A percentile compares a stretch with the other conserved stretches of the same genome.
phyloP scores from a whole-genome alignment of 352 stramenopile species.

The Phytopythium vexans region DNA sequence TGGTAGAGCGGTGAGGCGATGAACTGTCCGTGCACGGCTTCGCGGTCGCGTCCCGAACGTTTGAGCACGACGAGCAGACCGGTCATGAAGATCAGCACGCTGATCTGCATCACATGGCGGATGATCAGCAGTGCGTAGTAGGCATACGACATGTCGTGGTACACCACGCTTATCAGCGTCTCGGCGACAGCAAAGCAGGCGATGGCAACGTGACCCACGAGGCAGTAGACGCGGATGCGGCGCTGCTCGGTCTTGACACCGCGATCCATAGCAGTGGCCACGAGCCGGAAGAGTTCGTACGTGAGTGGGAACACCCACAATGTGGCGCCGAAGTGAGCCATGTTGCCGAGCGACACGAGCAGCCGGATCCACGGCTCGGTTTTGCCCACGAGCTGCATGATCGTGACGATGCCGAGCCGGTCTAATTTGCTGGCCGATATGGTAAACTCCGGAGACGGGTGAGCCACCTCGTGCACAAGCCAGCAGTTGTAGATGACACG shows the following conservation, averaged over 20 bases:
- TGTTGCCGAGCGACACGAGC: slow-evolving; percentile 33
- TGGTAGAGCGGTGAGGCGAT: slow-evolving; percentile 52
- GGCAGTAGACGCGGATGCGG: slow-evolving; percentile 18
- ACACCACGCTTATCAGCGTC: slow-evolving; percentile 23
- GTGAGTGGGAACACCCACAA: slow-evolving; percentile 48
- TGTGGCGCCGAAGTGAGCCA: slow-evolving; percentile 30
- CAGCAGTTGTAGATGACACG: slow-evolving; percentile 15
- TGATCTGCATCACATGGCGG: slow-evolving; percentile 30
- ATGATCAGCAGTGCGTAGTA: slow-evolving; percentile 33
- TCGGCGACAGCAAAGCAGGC: slow-evolving; percentile 32
- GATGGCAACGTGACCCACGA: slow-evolving; percentile 24
- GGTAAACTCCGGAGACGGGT: no score
- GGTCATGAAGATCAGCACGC: slow-evolving; percentile 32
- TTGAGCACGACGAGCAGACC: slow-evolving; percentile 36
- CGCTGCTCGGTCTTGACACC: slow-evolving; percentile 21
- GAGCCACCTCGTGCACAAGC: slow-evolving; percentile 9
- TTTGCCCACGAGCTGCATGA: slow-evolving; percentile 27
- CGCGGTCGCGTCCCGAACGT: slow-evolving; percentile 37
- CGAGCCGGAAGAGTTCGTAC: slow-evolving; percentile 32
- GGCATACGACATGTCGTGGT: slow-evolving; percentile 19
- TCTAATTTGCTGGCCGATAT: no score
- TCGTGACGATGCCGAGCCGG: slow-evolving; percentile 26
- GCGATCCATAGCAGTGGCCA: slow-evolving; percentile 35
- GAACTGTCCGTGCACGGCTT: slow-evolving; percentile 36
- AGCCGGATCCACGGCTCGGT: slow-evolving; percentile 29